A percentile compares a stretch with the other conserved stretches of the same genome.
These are phyloP conservation scores for Zostera marina DNA, from an alignment of 116 monocot species.

Conservation along the genomic window DNA sequence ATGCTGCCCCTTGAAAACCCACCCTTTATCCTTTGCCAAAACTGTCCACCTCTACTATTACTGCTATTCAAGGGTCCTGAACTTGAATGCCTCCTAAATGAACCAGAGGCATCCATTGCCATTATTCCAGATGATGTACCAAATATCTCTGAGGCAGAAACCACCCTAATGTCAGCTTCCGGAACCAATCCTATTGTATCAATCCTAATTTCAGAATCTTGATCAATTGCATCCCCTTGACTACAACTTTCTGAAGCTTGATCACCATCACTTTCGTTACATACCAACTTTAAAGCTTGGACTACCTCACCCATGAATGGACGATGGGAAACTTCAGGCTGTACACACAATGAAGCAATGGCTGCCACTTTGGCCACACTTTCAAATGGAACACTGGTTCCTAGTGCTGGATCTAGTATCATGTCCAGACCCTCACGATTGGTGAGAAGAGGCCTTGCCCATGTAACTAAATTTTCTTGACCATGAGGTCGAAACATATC, in stretches of 20 bases:
- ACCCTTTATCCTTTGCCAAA: constrained; percentile 45
- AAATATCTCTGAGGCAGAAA: constrained; percentile 36
- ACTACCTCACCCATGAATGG: constrained; percentile 97
- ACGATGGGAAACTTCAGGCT: constrained; percentile 80
- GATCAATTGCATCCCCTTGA: constrained; percentile 25
- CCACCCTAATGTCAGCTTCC: constrained; percentile 14
- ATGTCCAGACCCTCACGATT: constrained; percentile 42
- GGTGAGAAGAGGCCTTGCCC: constrained; percentile 79
- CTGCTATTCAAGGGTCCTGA: constrained; percentile 44
- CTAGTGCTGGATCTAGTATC: constrained; percentile 59
- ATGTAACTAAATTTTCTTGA: constrained; percentile 83
- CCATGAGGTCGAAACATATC: constrained; percentile 63
- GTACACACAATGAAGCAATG: constrained; percentile 92
- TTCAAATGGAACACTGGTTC: constrained; percentile 24
- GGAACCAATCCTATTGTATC: constrained; percentile 10
- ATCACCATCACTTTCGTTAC: constrained; percentile 29
- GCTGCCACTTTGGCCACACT: constrained; percentile 77
- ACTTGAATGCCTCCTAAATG: constrained; percentile 50
- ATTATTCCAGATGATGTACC: constrained; percentile 21
- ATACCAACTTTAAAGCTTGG: constrained; percentile 81
- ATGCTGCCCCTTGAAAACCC: constrained; percentile 47
- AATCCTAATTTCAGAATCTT: constrained; percentile 17
- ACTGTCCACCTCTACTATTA: constrained; percentile 21
- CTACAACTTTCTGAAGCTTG: constrained; percentile 26
- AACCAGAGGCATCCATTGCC: constrained; percentile 25